Evolutionary conservation across 176 grass and related monocot genomes (phyloP).

Genomic region (Aegilops speltoides): DNA sequence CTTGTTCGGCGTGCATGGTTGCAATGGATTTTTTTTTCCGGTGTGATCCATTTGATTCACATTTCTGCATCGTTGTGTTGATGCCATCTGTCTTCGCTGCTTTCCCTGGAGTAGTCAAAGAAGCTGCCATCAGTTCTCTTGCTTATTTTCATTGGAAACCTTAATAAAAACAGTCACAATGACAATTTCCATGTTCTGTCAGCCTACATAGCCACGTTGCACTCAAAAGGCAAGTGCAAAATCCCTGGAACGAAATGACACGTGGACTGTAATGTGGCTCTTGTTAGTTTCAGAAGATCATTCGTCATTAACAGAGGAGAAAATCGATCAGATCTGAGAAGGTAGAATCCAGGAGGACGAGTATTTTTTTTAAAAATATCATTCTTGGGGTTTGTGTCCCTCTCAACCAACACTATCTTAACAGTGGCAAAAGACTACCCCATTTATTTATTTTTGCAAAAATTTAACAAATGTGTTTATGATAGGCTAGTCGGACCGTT

Average conservation of each 20-base stretch:
- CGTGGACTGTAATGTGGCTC: neutral
- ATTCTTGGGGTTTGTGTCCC: too few relatives aligned
- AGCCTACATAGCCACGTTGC: neutral
- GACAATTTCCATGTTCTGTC: neutral
- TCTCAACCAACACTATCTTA: too few relatives aligned
- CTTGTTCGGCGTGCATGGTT: neutral
- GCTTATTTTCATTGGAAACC: neutral
- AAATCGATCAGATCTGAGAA: too few relatives aligned
- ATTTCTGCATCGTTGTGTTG: neutral
- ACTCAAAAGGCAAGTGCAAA: neutral
- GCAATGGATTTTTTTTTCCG: neutral
- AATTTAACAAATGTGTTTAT: too few relatives aligned
- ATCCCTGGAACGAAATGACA: neutral
- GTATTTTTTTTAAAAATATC: too few relatives aligned
- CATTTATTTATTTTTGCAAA: too few relatives aligned
- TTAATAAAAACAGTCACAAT: neutral
- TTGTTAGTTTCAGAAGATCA: neutral
- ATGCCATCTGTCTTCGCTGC: too few relatives aligned
- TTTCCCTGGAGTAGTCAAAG: neutral
- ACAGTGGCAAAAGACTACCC: too few relatives aligned
- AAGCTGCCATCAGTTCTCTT: neutral
- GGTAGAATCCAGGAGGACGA: too few relatives aligned
- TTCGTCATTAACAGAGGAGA: too few relatives aligned
- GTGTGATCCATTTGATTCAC: neutral
- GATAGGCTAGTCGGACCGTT: too few relatives aligned